These are phyloP conservation scores for Willaertia magna DNA, from an alignment of 208 protist genomes.

Conservation along the genomic window DNA sequence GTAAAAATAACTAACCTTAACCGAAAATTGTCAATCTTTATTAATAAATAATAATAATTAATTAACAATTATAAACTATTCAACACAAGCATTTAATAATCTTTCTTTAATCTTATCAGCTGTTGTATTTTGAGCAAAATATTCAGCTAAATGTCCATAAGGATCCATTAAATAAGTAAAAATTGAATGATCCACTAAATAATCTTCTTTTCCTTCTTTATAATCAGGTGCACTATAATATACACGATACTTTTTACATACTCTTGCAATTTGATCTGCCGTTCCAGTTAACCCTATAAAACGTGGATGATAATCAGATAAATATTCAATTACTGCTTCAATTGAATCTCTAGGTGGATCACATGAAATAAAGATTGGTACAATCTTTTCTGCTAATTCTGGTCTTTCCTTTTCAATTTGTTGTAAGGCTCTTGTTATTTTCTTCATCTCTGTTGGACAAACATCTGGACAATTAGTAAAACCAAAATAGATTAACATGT, in stretches of 20 bases:
- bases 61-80: background rate
- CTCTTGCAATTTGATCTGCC: background rate
- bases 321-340: constrained; percentile 56
- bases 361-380: constrained; percentile 78
- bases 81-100: background rate
- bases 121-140: constrained; percentile 67
- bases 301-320: constrained; percentile 66
- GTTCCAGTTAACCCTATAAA: constrained; percentile 77
- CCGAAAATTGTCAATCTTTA: no score
- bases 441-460: constrained; percentile 83
- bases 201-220: constrained; percentile 67
- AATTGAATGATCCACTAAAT: constrained; percentile 86
- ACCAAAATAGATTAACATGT: constrained; percentile 85
- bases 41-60: no score
- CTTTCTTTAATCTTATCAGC: constrained; percentile 44
- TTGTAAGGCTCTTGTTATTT: constrained; percentile 63
- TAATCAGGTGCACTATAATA: constrained; percentile 65
- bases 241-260: constrained; percentile 58
- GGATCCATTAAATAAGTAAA: constrained; percentile 79
- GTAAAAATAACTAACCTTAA: no score
- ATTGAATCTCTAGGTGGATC: constrained; percentile 75
- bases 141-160: constrained; percentile 62
- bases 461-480: constrained; percentile 91
- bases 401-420: constrained; percentile 53
- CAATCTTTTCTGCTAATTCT: constrained; percentile 47